Evolutionary conservation across 225 moss, liverwort and hornwort genomes (phyloP), one percentile per base, ranked within the genome.

Genomic region (Ulota crispa): DNA sequence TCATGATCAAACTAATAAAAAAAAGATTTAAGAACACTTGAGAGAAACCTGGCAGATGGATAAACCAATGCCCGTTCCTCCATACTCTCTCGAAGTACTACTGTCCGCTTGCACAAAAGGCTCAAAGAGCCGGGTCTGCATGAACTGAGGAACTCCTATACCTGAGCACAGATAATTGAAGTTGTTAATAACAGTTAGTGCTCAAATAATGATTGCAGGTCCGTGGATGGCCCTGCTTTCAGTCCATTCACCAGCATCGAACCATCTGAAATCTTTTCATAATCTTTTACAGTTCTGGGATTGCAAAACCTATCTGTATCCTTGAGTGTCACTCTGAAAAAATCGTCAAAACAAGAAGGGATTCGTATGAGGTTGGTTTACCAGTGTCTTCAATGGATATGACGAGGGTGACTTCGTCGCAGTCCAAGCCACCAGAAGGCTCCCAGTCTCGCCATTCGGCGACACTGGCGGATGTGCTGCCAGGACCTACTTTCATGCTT

Each of bases 61-160:
- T 64, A 98, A 82, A 64, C 97, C 97, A 73, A 98, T 95, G 64
- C 97, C 97, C 1, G 97, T 98, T 60, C 97, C 97, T 32, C 97
- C 97, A 71, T 94, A 94, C 78, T 94, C 91, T 43, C 97, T 89
- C 8, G 95, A 95, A 61, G 95, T 98, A 73, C 94, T 95, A 82
- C 93, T 95, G 54, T 98, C 97, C 14, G 95, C 97, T 81, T 95
- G 94, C 67, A 92, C 87, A 79, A 98, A 98, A 30, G 97, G 94
- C 83, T 98, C 93, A 70, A 98, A 98, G 59, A 98, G 82, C 3
- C 93, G 91, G 73, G 86, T 88, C 85, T 94, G 94, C 84, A 91
- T 91, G 80, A 85, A 87, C 56, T 79, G 16, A 0, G 95, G 93
- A 69, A 98, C 91, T 31, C 97, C 97, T 77, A 95, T 98, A 26